phyloP scores from a whole-genome alignment of 805 yeast genomes.

The Jamesozyma spencerorum region DNA sequence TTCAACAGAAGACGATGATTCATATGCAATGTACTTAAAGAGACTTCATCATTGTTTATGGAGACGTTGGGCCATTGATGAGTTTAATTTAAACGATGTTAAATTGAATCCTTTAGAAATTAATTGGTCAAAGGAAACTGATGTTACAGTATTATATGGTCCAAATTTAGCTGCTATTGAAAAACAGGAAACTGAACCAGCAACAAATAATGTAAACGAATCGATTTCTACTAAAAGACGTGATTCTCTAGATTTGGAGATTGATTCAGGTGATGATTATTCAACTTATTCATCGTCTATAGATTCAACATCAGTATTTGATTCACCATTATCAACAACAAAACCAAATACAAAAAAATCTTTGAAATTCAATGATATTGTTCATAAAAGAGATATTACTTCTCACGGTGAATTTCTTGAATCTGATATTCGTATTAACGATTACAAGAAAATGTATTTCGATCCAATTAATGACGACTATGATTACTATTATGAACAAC shows the following conservation, averaged over 20 bases:
- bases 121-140: conserved; percentile 92
- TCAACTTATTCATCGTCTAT: conserved; percentile 14
- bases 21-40: conserved; percentile 26
- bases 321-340: conserved; percentile 6
- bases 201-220: not conserved
- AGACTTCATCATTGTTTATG: conserved; percentile 78
- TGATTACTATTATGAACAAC: not conserved
- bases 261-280: not conserved
- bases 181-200: conserved; percentile 1
- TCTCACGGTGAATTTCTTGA: conserved; percentile 15
- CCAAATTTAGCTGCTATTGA: conserved; percentile 36
- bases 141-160: conserved; percentile 93
- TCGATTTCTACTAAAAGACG: not conserved
- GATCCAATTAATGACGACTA: not conserved
- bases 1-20: conserved; percentile 27
- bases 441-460: conserved; percentile 1
- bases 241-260: not conserved
- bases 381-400: conserved; percentile 22
- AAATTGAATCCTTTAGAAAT: conserved; percentile 78
- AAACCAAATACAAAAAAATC: conserved; percentile 8
- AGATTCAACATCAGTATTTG: conserved; percentile 24
- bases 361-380: conserved; percentile 19
- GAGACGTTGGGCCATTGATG: conserved; percentile 91
- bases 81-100: conserved; percentile 40
- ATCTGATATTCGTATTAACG: conserved; percentile 18